These are phyloP conservation scores for Hypoxylon sp. DNA, from an alignment of 2,329 filamentous ascomycete species.

Conservation along the genomic window DNA sequence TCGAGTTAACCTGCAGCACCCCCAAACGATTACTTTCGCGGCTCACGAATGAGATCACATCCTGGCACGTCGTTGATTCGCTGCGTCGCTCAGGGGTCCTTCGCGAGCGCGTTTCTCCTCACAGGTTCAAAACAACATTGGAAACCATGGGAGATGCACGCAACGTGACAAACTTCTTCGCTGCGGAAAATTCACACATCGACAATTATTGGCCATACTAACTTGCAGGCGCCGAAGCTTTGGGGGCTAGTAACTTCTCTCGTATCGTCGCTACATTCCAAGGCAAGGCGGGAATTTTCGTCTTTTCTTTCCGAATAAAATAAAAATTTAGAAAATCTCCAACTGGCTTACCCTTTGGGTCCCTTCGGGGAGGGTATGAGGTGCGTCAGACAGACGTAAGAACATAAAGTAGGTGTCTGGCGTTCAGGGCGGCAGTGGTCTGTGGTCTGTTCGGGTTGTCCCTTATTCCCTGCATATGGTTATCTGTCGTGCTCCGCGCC, in stretches of 20 bases:
- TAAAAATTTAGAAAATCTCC: conserved; percentile 24
- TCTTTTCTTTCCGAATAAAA: conserved; percentile 30
- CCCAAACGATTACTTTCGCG: conserved; percentile 41
- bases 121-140: conserved; percentile 51
- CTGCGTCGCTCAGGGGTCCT: conserved; percentile 44
- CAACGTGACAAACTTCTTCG: conserved; percentile 46
- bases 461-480: conserved; percentile 21
- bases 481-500: conserved; percentile 41
- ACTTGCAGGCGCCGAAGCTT: conserved; percentile 23
- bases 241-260: background rate
- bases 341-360: conserved; percentile 16
- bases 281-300: conserved; percentile 32
- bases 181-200: conserved; percentile 40
- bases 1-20: conserved; percentile 28
- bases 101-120: conserved; percentile 51
- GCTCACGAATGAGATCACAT: conserved; percentile 45
- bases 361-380: conserved; percentile 7
- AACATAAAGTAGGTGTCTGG: conserved; percentile 28
- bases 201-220: conserved; percentile 45
- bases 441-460: conserved; percentile 22
- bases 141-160: conserved; percentile 45
- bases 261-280: conserved; percentile 13
- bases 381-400: conserved; percentile 24
- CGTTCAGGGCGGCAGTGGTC: conserved; percentile 29
- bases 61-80: conserved; percentile 51